Evolutionary conservation across 2,329 filamentous ascomycete species (phyloP), one percentile per base, ranked within the genome.

Genomic region (Pseudocercospora fuligena): DNA sequence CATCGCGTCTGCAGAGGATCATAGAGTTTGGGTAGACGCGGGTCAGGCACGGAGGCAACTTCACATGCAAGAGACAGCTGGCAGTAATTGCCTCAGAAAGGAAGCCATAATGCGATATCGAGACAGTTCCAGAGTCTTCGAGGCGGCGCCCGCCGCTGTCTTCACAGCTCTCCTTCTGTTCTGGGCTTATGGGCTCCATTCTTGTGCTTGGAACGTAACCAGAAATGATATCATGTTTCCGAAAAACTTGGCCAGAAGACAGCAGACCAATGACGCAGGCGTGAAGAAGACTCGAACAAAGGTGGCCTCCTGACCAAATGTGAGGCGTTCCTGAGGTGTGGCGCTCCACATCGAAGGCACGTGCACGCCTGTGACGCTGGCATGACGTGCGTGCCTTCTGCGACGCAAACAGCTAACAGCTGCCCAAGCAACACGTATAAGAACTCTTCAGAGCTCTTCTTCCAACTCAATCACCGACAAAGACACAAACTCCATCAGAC

Each of bases 401-500:
- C 40, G 40, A 43, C 40, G 40, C 40, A 43, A 43, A 43, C 40
- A 43, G 40, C 40, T 19, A 43, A n/a, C 40, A 19, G 40, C 40
- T 19, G 27, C 25, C 23, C 16, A 25, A 56, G 27, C 16, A 11
- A 27, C 12, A 31, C 19, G 25, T 56, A 56, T 56, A 56, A 56
- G 51, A 56, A 27, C 5, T 27, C 51, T 51, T 51, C 47, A 51
- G 7, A 36, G 27, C 21, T 61, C 33, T 56, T 29, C 21, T 29
- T 19, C 40, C 6, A n/a, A 7, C 40, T 43, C 16, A 16, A 7
- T 16, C 40, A 43, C 16, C 40, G 40, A 27, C 40, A 60, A 61
- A 57, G 21, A 58, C 31, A 62, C 61, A 33, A 14, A 56, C 43
- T 57, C 46, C 61, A 49, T 58, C 51, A 58, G 57, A 9, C 27